Base-by-base conservation (phyloP, 116 monocot genomes). In the Posidonia oceanica region DNA sequence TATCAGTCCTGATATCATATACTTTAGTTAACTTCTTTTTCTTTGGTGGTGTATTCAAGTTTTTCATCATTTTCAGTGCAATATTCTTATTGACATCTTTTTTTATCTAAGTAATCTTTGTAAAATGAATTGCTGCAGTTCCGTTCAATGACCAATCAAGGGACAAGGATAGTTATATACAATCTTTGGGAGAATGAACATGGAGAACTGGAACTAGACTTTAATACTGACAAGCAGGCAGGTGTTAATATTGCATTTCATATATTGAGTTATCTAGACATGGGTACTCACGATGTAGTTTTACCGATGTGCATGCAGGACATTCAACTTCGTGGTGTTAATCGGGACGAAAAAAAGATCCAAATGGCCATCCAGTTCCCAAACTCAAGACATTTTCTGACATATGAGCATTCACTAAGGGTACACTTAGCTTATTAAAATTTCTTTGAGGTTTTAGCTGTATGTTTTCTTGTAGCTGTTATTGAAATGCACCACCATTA, bases 131-230 rank as follows among this genome's bases (percentile, higher is more conserved):
- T 48, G 48, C 12, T 88, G 64, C 80, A 95, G 94, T 88, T 91
- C 72, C 79, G 66, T 69, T 80, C 77, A 69, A 79, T 91, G 44
- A 23, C 20, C 17, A 81, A 89, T 54, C 92, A 81, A 39, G 97
- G 97, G 44, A 97, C 97, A 67, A 84, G 86, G 38, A 82, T 97
- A 64, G 53, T 97, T 16, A 89, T 97, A 74, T 97, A 83, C 77
- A 97, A 89, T 71, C 80, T 97, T 6, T 97, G 97, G 97, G 84
- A 89, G 69, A 89, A 92, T 84, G 97, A 97, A 40, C 72, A 85
- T 81, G 97, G 89, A 17, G 63, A 74, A 21, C 71, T 91, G 48
- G 97, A 97, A 70, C 92, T 97, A 75, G 97, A 97, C 74, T 97
- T 97, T 81, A 80, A 72, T 64, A 41, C 80, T 54, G 87, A 97